Evolutionary conservation across 345 rosid species (phyloP).

Genomic region (Pistacia atlantica): DNA sequence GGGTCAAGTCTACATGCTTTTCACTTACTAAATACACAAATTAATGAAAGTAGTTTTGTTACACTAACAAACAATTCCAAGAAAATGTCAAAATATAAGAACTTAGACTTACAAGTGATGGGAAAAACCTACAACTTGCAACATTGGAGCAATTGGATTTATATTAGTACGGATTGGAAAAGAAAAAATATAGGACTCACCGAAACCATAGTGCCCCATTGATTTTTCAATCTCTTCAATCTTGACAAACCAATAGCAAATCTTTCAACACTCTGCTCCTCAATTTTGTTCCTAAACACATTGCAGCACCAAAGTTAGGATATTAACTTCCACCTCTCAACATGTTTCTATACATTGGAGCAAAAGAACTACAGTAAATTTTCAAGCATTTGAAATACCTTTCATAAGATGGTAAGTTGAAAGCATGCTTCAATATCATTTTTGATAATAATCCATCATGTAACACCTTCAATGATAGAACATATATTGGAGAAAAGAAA

Average conservation of each 20-base stretch:
- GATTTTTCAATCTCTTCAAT: conserved; percentile 60
- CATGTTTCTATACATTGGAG: background rate
- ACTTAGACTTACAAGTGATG: background rate
- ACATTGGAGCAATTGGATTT: background rate
- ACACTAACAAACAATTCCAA: background rate
- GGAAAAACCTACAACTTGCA: background rate
- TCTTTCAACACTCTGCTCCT: conserved; percentile 44
- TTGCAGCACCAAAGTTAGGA: conserved; percentile 33
- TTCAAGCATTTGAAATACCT: conserved; percentile 46
- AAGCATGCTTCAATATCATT: conserved; percentile 51
- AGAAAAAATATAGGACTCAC: conserved; percentile 48
- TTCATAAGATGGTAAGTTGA: conserved; percentile 54
- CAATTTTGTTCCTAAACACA: conserved; percentile 50
- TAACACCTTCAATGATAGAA: conserved; percentile 34
- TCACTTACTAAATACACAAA: background rate
- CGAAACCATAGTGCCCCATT: conserved; percentile 72
- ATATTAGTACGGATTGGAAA: background rate
- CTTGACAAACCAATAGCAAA: conserved; percentile 57
- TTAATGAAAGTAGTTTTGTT: background rate
- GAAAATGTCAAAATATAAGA: background rate
- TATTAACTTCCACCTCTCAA: conserved; percentile 15
- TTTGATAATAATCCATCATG: conserved; percentile 50
- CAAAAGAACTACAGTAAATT: background rate
- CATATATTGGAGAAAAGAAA: background rate
- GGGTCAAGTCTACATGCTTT: background rate